Base-by-base conservation (phyloP, 345 rosid species). In the Euphorbia peplus region DNA sequence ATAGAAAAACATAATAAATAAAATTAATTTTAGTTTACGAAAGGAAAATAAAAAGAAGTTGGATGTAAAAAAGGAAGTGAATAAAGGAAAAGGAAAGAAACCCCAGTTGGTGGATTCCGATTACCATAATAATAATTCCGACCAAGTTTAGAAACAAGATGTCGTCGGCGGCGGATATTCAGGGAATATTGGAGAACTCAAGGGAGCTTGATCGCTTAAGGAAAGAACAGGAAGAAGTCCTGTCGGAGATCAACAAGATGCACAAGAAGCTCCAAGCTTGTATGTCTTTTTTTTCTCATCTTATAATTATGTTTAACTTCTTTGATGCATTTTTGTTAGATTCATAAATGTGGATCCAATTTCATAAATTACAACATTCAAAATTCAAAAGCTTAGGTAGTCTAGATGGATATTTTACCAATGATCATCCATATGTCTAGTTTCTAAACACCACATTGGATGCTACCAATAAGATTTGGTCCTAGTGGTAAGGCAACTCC, bases 171-270 rank as follows among this genome's bases (percentile, higher is more conserved):
- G 80, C 86, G 78, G 93, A 86, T 72, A 75, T 91, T 59, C 64
- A 77, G 52, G 88, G 80, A 64, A 90, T 95, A 28, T 68, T 90
- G 77, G 96, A 91, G 0, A 83, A 81, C 76, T 83, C 97, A 30
- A 87, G 81, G 78, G 88, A 90, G 78, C 93, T 93, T 50, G 97
- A 93, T 84, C 92, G 93, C 73, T 67, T 92, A 67, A 85, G 88
- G 90, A 92, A 83, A 79, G 87, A 80, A 2, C 93, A 86, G 55
- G 93, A 90, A 51, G 88, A 79, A 0, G 86, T 90, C 24, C 84
- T 92, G 10, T 16, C 19, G 8, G 96, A 92, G 46, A 92, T 92
- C 84, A 88, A 92, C 82, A 92, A 92, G 84, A 72, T 91, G 83
- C 97, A 91, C 60, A 91, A 84, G 76, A 89, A 73, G 85, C 95